Evolutionary conservation across 805 yeast species (phyloP).

Genomic region (Metschnikowia amazonensis): DNA sequence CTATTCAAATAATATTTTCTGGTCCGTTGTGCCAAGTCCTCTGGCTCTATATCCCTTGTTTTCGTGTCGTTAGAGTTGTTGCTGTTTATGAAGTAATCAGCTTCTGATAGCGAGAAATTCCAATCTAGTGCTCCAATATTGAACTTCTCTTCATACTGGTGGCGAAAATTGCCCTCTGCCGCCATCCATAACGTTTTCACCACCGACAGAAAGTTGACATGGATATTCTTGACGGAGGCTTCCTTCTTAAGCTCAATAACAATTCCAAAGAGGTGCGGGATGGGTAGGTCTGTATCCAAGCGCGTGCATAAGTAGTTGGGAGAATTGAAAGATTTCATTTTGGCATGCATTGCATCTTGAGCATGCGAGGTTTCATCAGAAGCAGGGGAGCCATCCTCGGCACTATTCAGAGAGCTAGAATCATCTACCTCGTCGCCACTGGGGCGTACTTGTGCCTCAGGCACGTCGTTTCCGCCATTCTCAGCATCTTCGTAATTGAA

Average conservation of each 20-base stretch:
- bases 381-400: not conserved
- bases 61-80: slow-evolving; percentile 43
- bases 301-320: slow-evolving; percentile 36
- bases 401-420: not conserved
- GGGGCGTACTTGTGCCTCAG: slow-evolving; percentile 12
- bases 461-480: slow-evolving; percentile 29
- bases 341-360: slow-evolving; percentile 10
- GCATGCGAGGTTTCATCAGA: slow-evolving; percentile 8
- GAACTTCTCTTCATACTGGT: slow-evolving; percentile 44
- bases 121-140: slow-evolving; percentile 47
- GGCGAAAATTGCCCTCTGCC: slow-evolving; percentile 47
- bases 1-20: slow-evolving; percentile 23
- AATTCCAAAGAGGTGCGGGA: slow-evolving; percentile 53
- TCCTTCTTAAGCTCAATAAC: slow-evolving; percentile 43
- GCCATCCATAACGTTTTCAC: slow-evolving; percentile 51
- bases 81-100: slow-evolving; percentile 42
- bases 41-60: slow-evolving; percentile 38
- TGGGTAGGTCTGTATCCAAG: slow-evolving; percentile 38
- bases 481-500: slow-evolving; percentile 43
- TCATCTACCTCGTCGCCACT: not conserved
- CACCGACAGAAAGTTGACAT: slow-evolving; percentile 41
- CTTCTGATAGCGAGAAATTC: slow-evolving; percentile 35
- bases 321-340: slow-evolving; percentile 25
- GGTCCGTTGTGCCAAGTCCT: slow-evolving; percentile 42
- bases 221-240: slow-evolving; percentile 34